These are phyloP conservation scores for Arthroderma uncinatum DNA, from an alignment of 2,329 filamentous ascomycete species.

Conservation along the genomic window DNA sequence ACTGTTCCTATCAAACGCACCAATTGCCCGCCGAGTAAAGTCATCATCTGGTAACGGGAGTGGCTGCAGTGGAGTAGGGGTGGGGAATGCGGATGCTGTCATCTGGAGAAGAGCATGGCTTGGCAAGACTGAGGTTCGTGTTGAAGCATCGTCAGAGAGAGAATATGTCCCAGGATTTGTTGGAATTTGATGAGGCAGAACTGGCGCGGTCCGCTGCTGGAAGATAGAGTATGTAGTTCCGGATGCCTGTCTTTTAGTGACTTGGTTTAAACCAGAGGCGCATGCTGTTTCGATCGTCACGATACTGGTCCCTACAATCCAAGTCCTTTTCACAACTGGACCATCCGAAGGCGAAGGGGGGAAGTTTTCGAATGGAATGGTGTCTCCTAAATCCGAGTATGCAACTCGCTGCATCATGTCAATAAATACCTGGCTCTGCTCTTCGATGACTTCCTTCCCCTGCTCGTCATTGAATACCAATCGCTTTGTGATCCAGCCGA, in stretches of 20 bases:
- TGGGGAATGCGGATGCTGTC: constrained; percentile 34
- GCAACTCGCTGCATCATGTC: constrained; percentile 89
- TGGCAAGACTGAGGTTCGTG: constrained; percentile 34
- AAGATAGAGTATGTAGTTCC: constrained; percentile 41
- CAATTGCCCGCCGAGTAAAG: constrained; percentile 60
- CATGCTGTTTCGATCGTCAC: constrained; percentile 41
- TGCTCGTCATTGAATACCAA: constrained; percentile 65
- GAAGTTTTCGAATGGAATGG: constrained; percentile 33
- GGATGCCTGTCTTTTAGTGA: constrained; percentile 42
- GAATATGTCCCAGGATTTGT: constrained; percentile 30
- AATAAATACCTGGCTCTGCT: constrained; percentile 85
- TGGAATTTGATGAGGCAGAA: constrained; percentile 37
- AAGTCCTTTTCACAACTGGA: constrained; percentile 36
- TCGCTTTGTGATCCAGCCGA: constrained; percentile 81
- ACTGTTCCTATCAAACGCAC: constrained; percentile 72
- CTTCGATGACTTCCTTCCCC: constrained; percentile 66
- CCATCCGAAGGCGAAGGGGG: constrained; percentile 33
- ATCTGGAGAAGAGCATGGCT: constrained; percentile 38
- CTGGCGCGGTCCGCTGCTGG: constrained; percentile 36
- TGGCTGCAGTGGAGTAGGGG: constrained; percentile 48
- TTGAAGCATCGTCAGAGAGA: constrained; percentile 26
- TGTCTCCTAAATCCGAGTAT: constrained; percentile 73
- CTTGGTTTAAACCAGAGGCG: constrained; percentile 37
- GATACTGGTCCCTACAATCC: constrained; percentile 43
- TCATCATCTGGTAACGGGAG: constrained; percentile 67